Conservation (phyloP, 2,329 filamentous ascomycete genomes). For the Curvularia eragrostidis region DNA sequence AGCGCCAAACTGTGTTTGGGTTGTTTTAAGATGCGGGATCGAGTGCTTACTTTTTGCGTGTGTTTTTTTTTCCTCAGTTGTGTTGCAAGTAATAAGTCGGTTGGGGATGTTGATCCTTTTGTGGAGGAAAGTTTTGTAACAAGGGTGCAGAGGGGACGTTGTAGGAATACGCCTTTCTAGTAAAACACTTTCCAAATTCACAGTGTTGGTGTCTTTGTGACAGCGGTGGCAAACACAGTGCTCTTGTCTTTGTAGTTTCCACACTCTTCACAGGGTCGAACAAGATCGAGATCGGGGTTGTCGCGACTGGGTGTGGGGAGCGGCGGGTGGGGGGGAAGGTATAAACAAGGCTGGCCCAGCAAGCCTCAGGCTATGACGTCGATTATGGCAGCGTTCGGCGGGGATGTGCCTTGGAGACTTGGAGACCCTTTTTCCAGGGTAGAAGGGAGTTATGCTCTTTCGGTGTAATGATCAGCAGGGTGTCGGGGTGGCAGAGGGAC, state of each 20-base stretch:
- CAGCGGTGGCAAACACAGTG: neutral
- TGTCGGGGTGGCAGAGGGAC: neutral
- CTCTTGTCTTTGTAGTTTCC: neutral
- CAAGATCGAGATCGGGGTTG: neutral
- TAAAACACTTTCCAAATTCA: neutral
- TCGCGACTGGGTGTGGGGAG: neutral
- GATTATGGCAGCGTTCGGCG: neutral
- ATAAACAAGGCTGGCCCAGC: conserved; percentile 7
- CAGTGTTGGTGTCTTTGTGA: neutral
- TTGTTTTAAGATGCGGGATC: neutral
- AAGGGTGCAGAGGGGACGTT: neutral
- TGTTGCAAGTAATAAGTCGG: neutral
- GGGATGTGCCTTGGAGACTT: conserved; percentile 11
- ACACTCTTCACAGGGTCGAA: neutral
- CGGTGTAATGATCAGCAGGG: conserved; percentile 10
- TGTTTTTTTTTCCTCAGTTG: neutral
- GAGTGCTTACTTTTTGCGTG: conserved; percentile 1
- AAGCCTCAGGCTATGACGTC: conserved; percentile 10
- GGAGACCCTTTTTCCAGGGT: conserved; percentile 5
- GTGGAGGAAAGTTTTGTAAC: neutral
- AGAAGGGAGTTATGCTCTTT: conserved; percentile 8
- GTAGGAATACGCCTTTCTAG: neutral
- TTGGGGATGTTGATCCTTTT: neutral
- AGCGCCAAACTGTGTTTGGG: neutral
- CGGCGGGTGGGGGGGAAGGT: neutral